Evolutionary conservation across 2,329 filamentous ascomycete genomes (phyloP), one percentile per base, ranked within the genome.

Genomic region (Celoporthe dispersa): DNA sequence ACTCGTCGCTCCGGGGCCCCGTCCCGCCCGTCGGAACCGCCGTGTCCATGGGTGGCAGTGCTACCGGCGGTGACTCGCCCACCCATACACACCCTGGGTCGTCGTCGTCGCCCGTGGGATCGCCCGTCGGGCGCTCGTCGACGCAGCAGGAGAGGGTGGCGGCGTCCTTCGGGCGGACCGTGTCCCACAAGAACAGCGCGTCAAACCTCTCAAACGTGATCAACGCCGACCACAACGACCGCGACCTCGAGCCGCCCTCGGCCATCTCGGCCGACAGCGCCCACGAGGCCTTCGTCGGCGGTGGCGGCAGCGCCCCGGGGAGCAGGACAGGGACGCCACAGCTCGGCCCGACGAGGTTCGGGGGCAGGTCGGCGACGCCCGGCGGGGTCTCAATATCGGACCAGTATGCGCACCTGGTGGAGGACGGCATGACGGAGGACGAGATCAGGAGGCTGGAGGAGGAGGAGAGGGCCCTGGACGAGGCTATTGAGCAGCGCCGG

Each of bases 351-450:
- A 71, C 72, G 28, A 66, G 69, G 28, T 68, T 69, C 19, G 74
- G 63, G 48, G 66, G 66, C 31, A 73, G 73, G 48, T 71, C 74
- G 61, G 74, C 73, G 60, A 77, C 77, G 31, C 77, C 76, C 1
- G 77, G 76, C 69, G 79, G 77, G 66, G 76, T 80, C 59, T 75
- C 79, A 5, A 77, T 80, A 61, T 75, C 79, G 9, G 75, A 78
- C 28, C 79, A 79, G 37, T 84, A 86, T 61, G 83, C 84, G 25
- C 86, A 87, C 71, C 77, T 89, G 44, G 84, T 88, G 5, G 87
- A 89, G 74, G 86, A 88, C n/a, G 85, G 86, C 64, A 89, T 89
- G 87, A 88, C 87, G 63, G 80, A 81, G 11, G 86, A 85, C 0
- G 86, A 89, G 75, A 86, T 89, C 63, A 80, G 83, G 66, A 77